A percentile compares a stretch with the other conserved stretches of the same genome.
Evolutionary conservation across 768 basidiomycete species (phyloP).

Genomic region (Pilatotrama ljubarskyi): DNA sequence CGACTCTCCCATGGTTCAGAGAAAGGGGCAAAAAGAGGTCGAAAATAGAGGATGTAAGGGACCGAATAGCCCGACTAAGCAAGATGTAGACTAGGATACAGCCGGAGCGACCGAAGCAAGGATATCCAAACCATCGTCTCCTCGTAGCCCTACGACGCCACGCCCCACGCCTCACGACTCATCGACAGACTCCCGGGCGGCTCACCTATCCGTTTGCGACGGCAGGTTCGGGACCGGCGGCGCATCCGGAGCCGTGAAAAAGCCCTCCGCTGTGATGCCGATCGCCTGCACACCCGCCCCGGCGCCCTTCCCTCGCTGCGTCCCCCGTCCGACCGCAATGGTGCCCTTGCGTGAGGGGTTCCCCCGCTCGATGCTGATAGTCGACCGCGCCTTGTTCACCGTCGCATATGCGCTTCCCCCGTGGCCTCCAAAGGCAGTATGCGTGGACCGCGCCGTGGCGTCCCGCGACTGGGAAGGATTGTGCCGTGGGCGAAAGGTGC

Average conservation of each 20-base stretch:
- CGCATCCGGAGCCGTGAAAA: constrained; percentile 61
- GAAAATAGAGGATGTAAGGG: too few relatives aligned
- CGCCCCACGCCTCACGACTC: neutral
- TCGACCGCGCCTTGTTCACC: constrained; percentile 51
- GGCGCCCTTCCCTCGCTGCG: constrained; percentile 55
- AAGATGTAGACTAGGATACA: too few relatives aligned
- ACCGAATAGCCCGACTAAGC: too few relatives aligned
- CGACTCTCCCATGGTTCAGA: too few relatives aligned
- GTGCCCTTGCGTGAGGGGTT: constrained; percentile 47
- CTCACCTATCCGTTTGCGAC: constrained; percentile 16
- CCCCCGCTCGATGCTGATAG: constrained; percentile 63
- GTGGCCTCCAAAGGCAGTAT: constrained; percentile 33
- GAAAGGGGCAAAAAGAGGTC: too few relatives aligned
- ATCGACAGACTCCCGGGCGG: neutral
- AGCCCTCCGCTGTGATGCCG: constrained; percentile 74
- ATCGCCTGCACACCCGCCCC: constrained; percentile 78
- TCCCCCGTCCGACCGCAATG: constrained; percentile 66
- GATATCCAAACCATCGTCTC: neutral
- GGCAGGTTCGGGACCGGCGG: constrained; percentile 32
- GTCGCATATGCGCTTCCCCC: constrained; percentile 33
- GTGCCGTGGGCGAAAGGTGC: constrained; percentile 17
- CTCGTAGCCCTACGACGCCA: too few relatives aligned
- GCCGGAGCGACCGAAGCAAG: too few relatives aligned
- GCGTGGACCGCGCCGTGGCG: constrained; percentile 34
- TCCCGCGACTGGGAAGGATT: constrained; percentile 26